Evolutionary conservation across 495 filamentous ascomycete species (phyloP).

Genomic region (Parachaetomium inaequale): DNA sequence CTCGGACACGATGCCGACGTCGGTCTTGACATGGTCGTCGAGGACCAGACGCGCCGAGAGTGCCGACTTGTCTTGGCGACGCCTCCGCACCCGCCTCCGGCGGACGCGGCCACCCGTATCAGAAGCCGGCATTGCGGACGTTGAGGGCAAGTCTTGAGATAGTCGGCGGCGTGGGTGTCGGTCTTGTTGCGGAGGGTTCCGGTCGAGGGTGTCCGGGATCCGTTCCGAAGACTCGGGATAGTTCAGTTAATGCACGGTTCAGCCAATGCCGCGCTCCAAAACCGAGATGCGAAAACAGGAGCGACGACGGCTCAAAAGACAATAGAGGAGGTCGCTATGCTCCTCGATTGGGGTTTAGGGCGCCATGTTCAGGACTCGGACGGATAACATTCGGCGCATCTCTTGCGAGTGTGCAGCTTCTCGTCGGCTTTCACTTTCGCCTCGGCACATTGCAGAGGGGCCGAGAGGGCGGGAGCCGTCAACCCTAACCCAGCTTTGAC

Average conservation of each 20-base stretch:
- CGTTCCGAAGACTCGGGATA: background rate
- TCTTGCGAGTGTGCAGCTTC: slow-evolving; percentile 6
- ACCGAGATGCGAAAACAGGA: background rate
- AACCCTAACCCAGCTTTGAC: background rate
- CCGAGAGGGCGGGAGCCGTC: background rate
- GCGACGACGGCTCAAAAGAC: background rate
- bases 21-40: slow-evolving; percentile 81
- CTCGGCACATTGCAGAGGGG: slow-evolving; percentile 23
- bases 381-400: slow-evolving; percentile 10
- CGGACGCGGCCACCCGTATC: slow-evolving; percentile 24
- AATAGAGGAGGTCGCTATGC: background rate
- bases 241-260: background rate
- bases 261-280: background rate
- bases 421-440: slow-evolving; percentile 21
- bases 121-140: slow-evolving; percentile 12
- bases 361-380: background rate
- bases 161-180: background rate
- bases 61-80: slow-evolving; percentile 54
- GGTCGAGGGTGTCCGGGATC: background rate
- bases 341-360: background rate
- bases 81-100: slow-evolving; percentile 44
- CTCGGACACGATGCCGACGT: slow-evolving; percentile 80
- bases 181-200: background rate
- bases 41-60: slow-evolving; percentile 59
- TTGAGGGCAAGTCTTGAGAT: background rate